Evolutionary conservation across 371 early-diverging fungal species (phyloP).

Genomic region (Lichtheimia ramosa): DNA sequence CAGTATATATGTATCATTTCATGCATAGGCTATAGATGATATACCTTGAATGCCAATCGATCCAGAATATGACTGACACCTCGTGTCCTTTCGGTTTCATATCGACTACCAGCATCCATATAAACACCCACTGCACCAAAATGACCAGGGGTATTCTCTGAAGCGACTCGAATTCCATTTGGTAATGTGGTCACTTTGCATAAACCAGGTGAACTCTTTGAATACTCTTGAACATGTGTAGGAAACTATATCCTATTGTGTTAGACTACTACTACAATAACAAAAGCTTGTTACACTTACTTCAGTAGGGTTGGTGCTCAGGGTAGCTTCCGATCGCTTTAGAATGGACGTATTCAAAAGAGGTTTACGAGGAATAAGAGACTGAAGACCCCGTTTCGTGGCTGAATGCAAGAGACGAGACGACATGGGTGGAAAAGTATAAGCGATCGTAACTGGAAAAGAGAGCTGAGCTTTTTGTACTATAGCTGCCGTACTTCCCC

Average conservation of each 20-base stretch:
- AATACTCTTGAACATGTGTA: conserved; percentile 45
- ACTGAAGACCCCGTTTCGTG: conserved; percentile 2
- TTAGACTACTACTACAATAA: not conserved
- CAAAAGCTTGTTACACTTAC: conserved; percentile 3
- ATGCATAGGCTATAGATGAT: too few relatives aligned
- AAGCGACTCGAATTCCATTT: conserved; percentile 87
- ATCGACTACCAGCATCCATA: conserved; percentile 88
- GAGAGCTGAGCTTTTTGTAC: too few relatives aligned
- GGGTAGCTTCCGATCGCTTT: conserved; percentile 8
- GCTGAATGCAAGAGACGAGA: conserved; percentile 13
- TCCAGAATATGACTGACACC: conserved; percentile 89
- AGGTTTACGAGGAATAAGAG: not conserved
- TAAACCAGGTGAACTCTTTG: conserved; percentile 38
- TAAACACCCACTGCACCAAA: conserved; percentile 89
- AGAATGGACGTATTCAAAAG: not conserved
- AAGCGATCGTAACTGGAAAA: too few relatives aligned
- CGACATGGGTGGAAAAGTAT: conserved; percentile 4
- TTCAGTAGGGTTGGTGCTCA: conserved; percentile 4
- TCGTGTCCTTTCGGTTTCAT: conserved; percentile 70
- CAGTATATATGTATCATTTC: not conserved
- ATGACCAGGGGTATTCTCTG: conserved; percentile 82
- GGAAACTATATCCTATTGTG: conserved; percentile 17
- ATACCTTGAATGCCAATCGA: conserved; percentile 89
- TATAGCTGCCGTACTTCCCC: too few relatives aligned
- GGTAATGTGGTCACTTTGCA: conserved; percentile 72